Base-by-base conservation (phyloP, 345 rosid species). In the Salix dunnii region DNA sequence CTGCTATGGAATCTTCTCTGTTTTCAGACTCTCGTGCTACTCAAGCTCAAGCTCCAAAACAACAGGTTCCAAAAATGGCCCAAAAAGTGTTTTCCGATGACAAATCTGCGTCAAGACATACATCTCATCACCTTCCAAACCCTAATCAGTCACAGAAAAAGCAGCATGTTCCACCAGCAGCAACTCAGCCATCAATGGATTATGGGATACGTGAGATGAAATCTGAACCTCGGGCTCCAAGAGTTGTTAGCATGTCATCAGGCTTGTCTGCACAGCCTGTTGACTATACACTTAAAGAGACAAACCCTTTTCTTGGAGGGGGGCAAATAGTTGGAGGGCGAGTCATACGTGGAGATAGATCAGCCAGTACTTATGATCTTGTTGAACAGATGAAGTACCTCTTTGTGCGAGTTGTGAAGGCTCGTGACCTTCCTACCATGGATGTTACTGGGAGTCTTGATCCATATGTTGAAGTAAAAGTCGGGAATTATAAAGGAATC, bases 311-410 rank as follows among this genome's bases (percentile, higher is more conserved):
- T 70, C 83, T 80, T 43, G 83, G 83, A 61, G 83, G 80, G 27
- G 83, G 83, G 21, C 83, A 76, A 71, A 30, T 87, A 71, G 89
- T 87, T 63, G 96, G 97, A 73, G 98, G 98, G 69, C 83, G 94
- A 85, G 90, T 92, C 30, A 85, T 80, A 55, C 80, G 58, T 60
- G 77, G 77, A 63, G 80, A 76, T 30, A 76, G 83, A 61, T 64
- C 72, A 25, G 17, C 79, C 30, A 61, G 83, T 51, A 80, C 74
- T 72, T 80, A 80, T 60, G 80, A 80, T 76, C 83, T 80, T 58
- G 83, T 80, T 76, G 83, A 80, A 72, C 76, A 80, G 71, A 80
- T 80, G 83, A 76, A 18, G 51, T 80, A 76, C 71, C 79, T 80
- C 46, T 80, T 8, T 43, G 77, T 80, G 21, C 73, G 80, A 42